Conservation (phyloP, 306 rosid genomes). For the Albizia julibrissin region DNA sequence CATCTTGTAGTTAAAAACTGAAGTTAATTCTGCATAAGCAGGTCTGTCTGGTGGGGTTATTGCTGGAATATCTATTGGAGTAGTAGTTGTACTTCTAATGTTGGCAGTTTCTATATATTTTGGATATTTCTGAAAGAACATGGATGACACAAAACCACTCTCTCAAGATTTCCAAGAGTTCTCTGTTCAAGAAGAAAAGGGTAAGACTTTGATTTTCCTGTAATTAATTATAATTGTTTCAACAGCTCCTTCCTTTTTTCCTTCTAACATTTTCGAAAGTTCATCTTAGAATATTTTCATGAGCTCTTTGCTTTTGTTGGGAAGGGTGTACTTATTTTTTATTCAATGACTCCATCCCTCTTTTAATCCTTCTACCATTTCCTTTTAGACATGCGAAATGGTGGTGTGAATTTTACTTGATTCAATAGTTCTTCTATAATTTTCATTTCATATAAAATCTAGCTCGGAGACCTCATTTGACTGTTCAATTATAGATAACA, state of each 20-base stretch:
- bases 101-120: slow-evolving; percentile 55
- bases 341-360: slow-evolving; percentile 2
- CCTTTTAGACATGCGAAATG: not conserved
- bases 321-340: not conserved
- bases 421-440: not conserved
- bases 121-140: slow-evolving; percentile 55
- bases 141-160: slow-evolving; percentile 33
- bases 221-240: slow-evolving; percentile 13
- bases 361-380: not conserved
- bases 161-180: slow-evolving; percentile 43
- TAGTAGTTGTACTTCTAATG: slow-evolving; percentile 54
- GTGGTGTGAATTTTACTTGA: not conserved
- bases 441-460: not conserved
- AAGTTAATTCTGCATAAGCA: slow-evolving; percentile 48
- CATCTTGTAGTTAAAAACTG: not conserved
- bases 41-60: slow-evolving; percentile 68
- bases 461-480: not conserved
- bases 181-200: slow-evolving; percentile 49
- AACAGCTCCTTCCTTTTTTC: not conserved
- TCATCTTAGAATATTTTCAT: not conserved
- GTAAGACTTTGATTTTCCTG: slow-evolving; percentile 28
- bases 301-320: not conserved
- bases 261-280: not conserved
- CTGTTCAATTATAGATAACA: not conserved
- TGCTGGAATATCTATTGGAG: slow-evolving; percentile 71